Conservation (phyloP, 2,329 filamentous ascomycete genomes). For the Sphaerulina musiva region DNA sequence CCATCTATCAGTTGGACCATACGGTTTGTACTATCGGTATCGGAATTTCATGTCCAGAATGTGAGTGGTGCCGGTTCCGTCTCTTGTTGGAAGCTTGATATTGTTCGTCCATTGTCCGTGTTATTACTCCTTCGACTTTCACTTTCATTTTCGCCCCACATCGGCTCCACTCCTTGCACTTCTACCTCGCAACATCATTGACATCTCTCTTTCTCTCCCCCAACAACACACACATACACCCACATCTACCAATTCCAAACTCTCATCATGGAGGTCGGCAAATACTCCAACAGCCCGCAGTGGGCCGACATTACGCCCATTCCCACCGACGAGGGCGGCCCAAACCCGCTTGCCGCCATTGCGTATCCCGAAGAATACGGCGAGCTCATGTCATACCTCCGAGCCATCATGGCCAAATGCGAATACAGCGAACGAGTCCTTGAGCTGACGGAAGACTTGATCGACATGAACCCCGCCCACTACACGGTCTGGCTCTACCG, state of each 20-base stretch:
- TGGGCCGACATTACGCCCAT: slow-evolving; percentile 85
- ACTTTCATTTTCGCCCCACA: slow-evolving; percentile 4
- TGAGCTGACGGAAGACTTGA: slow-evolving; percentile 79
- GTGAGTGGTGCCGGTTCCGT: not conserved
- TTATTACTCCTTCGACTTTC: slow-evolving; percentile 9
- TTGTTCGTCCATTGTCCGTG: slow-evolving; percentile 13
- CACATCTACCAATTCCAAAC: too few relatives aligned
- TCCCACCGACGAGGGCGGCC: slow-evolving; percentile 70
- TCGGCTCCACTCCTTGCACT: slow-evolving; percentile 1
- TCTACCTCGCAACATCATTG: not conserved
- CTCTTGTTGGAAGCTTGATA: slow-evolving; percentile 7
- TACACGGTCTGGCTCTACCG: slow-evolving; percentile 99
- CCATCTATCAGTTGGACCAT: too few relatives aligned
- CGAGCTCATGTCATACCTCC: slow-evolving; percentile 87
- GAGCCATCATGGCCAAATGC: slow-evolving; percentile 83
- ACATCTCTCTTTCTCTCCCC: not conserved
- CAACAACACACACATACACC: not conserved
- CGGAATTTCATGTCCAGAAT: not conserved
- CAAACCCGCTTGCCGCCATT: slow-evolving; percentile 77
- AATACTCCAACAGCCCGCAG: slow-evolving; percentile 60
- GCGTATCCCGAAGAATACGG: slow-evolving; percentile 84
- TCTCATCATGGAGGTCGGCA: slow-evolving; percentile 28
- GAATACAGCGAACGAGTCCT: slow-evolving; percentile 76
- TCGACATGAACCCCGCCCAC: slow-evolving; percentile 88
- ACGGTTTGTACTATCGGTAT: not conserved